These are phyloP conservation scores for Flaveria sonorensis DNA, from an alignment of 129 eudicot species.

Conservation along the genomic window DNA sequence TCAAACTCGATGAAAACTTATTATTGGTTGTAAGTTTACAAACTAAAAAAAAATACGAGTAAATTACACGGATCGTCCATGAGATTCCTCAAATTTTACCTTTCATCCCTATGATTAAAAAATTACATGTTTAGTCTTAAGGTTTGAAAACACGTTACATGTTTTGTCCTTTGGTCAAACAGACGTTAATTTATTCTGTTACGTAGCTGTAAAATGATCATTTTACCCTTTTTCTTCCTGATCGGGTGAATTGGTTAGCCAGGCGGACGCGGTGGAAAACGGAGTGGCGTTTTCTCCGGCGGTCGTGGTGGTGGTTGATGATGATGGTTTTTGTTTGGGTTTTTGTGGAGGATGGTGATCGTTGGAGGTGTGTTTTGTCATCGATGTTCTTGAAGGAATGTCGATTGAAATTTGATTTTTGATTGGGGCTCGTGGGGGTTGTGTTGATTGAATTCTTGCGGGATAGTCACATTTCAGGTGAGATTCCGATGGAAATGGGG, in stretches of 20 bases:
- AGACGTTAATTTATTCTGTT: too few species aligned
- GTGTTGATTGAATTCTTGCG: slow-evolving; percentile 25
- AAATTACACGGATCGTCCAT: too few species aligned
- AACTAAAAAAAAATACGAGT: too few species aligned
- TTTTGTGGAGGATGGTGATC: not conserved
- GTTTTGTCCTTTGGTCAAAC: too few species aligned
- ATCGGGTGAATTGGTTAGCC: slow-evolving; percentile 47
- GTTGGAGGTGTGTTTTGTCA: slow-evolving; percentile 14
- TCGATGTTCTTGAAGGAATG: slow-evolving; percentile 34
- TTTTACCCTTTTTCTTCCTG: too few species aligned
- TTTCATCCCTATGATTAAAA: too few species aligned
- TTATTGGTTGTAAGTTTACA: too few species aligned
- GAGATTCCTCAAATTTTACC: too few species aligned
- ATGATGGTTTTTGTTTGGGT: slow-evolving; percentile 1
- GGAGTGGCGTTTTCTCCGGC: slow-evolving; percentile 27
- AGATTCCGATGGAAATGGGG: not conserved
- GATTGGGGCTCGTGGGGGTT: slow-evolving; percentile 11
- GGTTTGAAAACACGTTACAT: too few species aligned
- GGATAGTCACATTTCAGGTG: slow-evolving; percentile 29
- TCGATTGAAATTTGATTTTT: slow-evolving; percentile 26
- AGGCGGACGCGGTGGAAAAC: slow-evolving; percentile 73
- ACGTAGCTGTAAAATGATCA: too few species aligned
- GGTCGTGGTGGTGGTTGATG: not conserved
- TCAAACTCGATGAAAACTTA: too few species aligned
- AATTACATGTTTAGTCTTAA: too few species aligned